Conservation (phyloP, 2,329 filamentous ascomycete genomes). For the Dactylellina parvicollis region DNA sequence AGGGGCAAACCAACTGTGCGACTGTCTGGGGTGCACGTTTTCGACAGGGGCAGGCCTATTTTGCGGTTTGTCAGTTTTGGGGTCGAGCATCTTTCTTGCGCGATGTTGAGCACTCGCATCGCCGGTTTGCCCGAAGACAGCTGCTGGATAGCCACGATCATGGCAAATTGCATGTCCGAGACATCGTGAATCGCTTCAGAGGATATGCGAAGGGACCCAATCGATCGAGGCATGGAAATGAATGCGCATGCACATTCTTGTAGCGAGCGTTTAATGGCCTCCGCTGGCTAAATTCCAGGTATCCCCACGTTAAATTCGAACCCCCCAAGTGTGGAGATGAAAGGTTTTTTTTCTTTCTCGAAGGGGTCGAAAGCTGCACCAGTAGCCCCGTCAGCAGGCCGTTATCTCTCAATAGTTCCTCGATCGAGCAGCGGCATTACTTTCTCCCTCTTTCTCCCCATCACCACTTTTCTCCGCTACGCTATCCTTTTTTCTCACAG, state of each 20-base stretch:
- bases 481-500: slow-evolving; percentile 35
- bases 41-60: slow-evolving; percentile 19
- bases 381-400: slow-evolving; percentile 32
- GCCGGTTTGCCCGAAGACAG: slow-evolving; percentile 17
- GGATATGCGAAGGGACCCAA: background rate
- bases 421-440: slow-evolving; percentile 43
- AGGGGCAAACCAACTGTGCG: slow-evolving; percentile 30
- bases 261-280: slow-evolving; percentile 21
- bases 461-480: slow-evolving; percentile 27
- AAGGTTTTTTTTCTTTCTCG: slow-evolving; percentile 26
- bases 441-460: slow-evolving; percentile 26
- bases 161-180: slow-evolving; percentile 37
- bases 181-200: slow-evolving; percentile 1
- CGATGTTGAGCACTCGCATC: slow-evolving; percentile 15
- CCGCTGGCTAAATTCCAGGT: slow-evolving; percentile 52
- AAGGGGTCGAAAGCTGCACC: slow-evolving; percentile 49
- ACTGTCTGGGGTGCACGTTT: slow-evolving; percentile 32
- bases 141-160: slow-evolving; percentile 6
- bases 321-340: slow-evolving; percentile 45
- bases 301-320: slow-evolving; percentile 47
- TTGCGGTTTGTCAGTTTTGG: slow-evolving; percentile 9
- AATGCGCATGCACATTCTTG: slow-evolving; percentile 41
- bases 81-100: slow-evolving; percentile 18
- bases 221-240: slow-evolving; percentile 39
- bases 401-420: slow-evolving; percentile 53